These are phyloP conservation scores for Saccharomycopsis fibuligera DNA, from an alignment of 805 yeast species.

Conservation along the genomic window DNA sequence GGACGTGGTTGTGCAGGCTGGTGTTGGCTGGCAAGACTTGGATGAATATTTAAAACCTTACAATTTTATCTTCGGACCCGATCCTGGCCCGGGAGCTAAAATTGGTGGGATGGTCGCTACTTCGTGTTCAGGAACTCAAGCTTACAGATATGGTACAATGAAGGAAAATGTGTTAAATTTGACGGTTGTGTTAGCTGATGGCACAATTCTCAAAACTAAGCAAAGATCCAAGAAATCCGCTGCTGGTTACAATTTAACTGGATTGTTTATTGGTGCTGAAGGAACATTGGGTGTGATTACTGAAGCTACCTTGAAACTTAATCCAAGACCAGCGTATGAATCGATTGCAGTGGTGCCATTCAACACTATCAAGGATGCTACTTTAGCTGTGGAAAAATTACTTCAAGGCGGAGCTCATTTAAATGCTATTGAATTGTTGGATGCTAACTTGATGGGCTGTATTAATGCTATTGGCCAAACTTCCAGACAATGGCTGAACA, in stretches of 20 bases:
- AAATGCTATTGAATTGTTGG: slow-evolving; percentile 72
- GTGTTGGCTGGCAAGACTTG: slow-evolving; percentile 73
- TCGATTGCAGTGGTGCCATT: slow-evolving; percentile 66
- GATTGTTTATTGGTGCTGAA: slow-evolving; percentile 70
- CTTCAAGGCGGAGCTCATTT: slow-evolving; percentile 58
- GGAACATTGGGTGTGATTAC: slow-evolving; percentile 78
- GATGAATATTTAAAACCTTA: slow-evolving; percentile 43
- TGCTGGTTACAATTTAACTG: slow-evolving; percentile 75
- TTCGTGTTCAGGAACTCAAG: slow-evolving; percentile 76
- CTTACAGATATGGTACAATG: slow-evolving; percentile 75
- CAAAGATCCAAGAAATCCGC: slow-evolving; percentile 70
- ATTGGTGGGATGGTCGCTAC: slow-evolving; percentile 77
- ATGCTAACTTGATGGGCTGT: slow-evolving; percentile 63
- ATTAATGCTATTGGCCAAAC: slow-evolving; percentile 52
- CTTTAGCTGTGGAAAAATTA: slow-evolving; percentile 57
- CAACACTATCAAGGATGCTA: slow-evolving; percentile 62
- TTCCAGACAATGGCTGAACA: slow-evolving; percentile 46
- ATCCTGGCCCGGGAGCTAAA: slow-evolving; percentile 75
- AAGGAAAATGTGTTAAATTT: slow-evolving; percentile 62
- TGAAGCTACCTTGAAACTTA: slow-evolving; percentile 66
- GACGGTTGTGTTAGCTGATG: slow-evolving; percentile 77
- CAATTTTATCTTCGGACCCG: slow-evolving; percentile 65
- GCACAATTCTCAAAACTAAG: slow-evolving; percentile 67
- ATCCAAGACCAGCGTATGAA: slow-evolving; percentile 59
- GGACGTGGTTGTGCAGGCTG: slow-evolving; percentile 71